Conservation (phyloP, 768 basidiomycete genomes). For the Crassisporium funariophilum region DNA sequence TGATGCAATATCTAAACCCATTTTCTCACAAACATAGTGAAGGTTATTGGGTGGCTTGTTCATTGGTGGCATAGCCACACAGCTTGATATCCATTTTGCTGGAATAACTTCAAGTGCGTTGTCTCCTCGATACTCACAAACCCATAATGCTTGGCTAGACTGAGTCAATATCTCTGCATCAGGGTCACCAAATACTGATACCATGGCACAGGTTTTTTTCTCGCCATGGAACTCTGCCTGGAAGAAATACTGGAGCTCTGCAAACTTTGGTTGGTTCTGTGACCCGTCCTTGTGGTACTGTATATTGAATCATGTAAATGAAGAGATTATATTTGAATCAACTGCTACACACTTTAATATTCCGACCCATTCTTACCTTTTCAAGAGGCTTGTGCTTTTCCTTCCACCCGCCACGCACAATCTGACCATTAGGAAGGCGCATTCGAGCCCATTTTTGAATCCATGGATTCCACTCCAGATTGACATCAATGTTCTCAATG, state of each 20-base stretch:
- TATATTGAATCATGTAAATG: not conserved
- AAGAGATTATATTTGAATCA: not conserved
- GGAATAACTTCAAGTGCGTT: slow-evolving; percentile 1
- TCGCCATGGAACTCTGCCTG: not conserved
- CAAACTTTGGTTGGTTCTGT: slow-evolving; percentile 1
- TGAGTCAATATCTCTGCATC: not conserved
- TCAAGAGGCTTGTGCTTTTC: slow-evolving; percentile 23
- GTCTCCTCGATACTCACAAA: not conserved
- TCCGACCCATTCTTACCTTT: slow-evolving; percentile 27
- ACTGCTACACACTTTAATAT: slow-evolving; percentile 37
- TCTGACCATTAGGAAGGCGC: slow-evolving; percentile 38
- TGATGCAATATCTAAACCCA: slow-evolving; percentile 7
- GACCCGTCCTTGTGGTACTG: not conserved
- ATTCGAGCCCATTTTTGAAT: slow-evolving; percentile 32
- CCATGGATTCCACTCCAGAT: not conserved
- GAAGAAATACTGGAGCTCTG: slow-evolving; percentile 16
- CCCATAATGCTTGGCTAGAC: not conserved
- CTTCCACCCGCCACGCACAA: slow-evolving; percentile 33
- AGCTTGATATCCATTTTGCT: slow-evolving; percentile 4
- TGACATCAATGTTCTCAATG: not conserved
- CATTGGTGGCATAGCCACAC: slow-evolving; percentile 14
- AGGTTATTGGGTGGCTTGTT: not conserved
- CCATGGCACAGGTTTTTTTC: slow-evolving; percentile 2
- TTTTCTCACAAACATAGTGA: slow-evolving; percentile 9
- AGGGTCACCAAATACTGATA: slow-evolving; percentile 9